These are phyloP conservation scores for Ophiocordyceps australis DNA, from an alignment of 2,329 filamentous ascomycete genomes.

Conservation along the genomic window DNA sequence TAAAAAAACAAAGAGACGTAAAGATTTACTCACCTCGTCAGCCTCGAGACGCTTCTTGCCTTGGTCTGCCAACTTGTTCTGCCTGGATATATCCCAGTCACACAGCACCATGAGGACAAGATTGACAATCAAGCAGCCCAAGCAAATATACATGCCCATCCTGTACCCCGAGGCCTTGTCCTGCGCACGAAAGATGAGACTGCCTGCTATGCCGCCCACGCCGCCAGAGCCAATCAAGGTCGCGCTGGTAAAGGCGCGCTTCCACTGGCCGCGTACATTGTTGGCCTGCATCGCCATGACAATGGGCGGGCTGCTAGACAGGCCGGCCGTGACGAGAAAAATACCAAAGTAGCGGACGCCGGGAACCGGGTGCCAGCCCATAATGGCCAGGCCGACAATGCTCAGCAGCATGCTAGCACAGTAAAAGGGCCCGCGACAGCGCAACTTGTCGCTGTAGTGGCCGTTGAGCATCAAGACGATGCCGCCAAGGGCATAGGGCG, in stretches of 20 bases:
- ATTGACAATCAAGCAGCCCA: conserved; percentile 27
- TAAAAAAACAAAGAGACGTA: no score
- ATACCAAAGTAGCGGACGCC: conserved; percentile 53
- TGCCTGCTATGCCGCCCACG: conserved; percentile 61
- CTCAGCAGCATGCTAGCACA: conserved; percentile 45
- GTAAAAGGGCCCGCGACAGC: conserved; percentile 46
- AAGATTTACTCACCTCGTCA: conserved; percentile 29
- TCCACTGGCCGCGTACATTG: conserved; percentile 81
- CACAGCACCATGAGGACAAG: conserved; percentile 23
- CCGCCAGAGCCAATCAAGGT: conserved; percentile 61
- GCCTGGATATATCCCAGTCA: conserved; percentile 19
- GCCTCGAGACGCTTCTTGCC: conserved; percentile 33
- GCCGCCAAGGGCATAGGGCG: conserved; percentile 47
- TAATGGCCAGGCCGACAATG: conserved; percentile 52
- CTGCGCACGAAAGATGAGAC: conserved; percentile 48
- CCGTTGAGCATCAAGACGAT: conserved; percentile 41
- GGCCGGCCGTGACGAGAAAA: conserved; percentile 58
- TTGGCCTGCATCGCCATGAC: conserved; percentile 70
- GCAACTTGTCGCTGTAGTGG: conserved; percentile 49
- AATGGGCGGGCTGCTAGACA: conserved; percentile 60
- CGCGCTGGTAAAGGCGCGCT: conserved; percentile 62
- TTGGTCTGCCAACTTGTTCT: conserved; percentile 31
- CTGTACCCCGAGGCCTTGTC: conserved; percentile 31
- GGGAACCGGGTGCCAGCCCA: conserved; percentile 43
- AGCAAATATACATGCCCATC: conserved; percentile 36